Percentiles rank a stretch among this genome's conserved stretches.
These are phyloP conservation scores for Phytophthora uliginosa DNA, from an alignment of 352 stramenopile species.

Conservation along the genomic window DNA sequence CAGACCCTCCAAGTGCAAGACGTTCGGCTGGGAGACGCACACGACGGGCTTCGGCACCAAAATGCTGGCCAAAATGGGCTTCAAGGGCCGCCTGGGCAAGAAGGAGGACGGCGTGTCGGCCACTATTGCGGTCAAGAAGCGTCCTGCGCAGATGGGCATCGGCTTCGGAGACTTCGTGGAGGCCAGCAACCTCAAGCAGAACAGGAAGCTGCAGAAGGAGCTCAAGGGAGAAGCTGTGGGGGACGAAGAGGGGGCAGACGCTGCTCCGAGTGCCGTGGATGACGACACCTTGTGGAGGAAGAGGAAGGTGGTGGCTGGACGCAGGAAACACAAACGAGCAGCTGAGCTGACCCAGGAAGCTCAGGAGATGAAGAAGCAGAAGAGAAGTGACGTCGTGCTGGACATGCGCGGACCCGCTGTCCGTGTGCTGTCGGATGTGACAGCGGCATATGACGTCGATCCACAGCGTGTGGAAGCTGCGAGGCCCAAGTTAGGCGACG, in stretches of 20 bases:
- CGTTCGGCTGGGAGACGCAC: constrained; percentile 95
- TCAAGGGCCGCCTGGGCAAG: constrained; percentile 94
- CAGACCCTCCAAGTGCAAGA: constrained; percentile 31
- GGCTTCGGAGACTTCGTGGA: constrained; percentile 96
- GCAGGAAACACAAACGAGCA: constrained; percentile 68
- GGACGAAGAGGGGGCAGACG: constrained; percentile 37
- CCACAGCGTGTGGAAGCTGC: constrained; percentile 49
- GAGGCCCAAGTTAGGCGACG: constrained; percentile 87
- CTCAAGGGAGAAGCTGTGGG: constrained; percentile 82
- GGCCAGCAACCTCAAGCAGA: constrained; percentile 92
- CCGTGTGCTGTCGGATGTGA: constrained; percentile 75
- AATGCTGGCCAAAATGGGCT: constrained; percentile 97
- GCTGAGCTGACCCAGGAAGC: constrained; percentile 70
- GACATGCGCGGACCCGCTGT: constrained; percentile 92
- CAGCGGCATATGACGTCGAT: constrained; percentile 71
- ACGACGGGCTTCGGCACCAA: constrained; percentile 97
- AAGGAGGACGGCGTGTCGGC: constrained; percentile 94
- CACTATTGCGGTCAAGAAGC: constrained; percentile 95
- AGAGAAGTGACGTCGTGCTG: constrained; percentile 78
- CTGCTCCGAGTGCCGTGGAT: constrained; percentile 46
- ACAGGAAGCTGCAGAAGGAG: constrained; percentile 93
- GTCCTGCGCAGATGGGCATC: constrained; percentile 93
- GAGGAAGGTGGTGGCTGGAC: constrained; percentile 54
- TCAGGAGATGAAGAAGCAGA: constrained; percentile 48
- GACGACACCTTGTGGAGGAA: constrained; percentile 89